Evolutionary conservation across 2,329 filamentous ascomycete genomes (phyloP).

Genomic region (Claviceps maximensis): DNA sequence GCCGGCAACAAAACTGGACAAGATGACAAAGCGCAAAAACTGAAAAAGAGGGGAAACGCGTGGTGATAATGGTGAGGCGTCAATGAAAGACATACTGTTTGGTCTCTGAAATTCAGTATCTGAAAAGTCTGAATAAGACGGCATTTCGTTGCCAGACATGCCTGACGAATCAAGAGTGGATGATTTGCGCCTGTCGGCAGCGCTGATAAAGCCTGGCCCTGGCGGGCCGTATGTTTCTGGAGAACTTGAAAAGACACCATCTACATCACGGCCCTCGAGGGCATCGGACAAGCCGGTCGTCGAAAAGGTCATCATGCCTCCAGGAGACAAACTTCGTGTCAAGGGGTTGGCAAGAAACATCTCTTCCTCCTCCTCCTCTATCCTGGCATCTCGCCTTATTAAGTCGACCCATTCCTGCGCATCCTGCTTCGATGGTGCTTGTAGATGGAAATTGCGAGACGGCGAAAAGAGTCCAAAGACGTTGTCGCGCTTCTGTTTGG

Average conservation of each 20-base stretch:
- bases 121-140: conserved; percentile 78
- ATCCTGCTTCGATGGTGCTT: conserved; percentile 59
- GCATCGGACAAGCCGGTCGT: conserved; percentile 4
- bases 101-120: conserved; percentile 44
- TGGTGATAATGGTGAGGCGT: not conserved
- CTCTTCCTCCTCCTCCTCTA: conserved; percentile 81
- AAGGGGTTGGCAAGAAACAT: conserved; percentile 59
- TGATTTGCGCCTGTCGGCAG: conserved; percentile 38
- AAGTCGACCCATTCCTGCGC: conserved; percentile 76
- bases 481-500: conserved; percentile 73
- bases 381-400: conserved; percentile 66
- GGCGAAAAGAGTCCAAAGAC: conserved; percentile 90
- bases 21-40: not conserved
- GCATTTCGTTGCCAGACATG: conserved; percentile 50
- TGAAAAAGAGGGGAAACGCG: not conserved
- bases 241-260: conserved; percentile 42
- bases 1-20: not conserved
- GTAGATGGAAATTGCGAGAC: conserved; percentile 81
- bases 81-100: conserved; percentile 19
- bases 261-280: conserved; percentile 20
- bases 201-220: conserved; percentile 19
- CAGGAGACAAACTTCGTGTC: conserved; percentile 32
- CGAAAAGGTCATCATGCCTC: conserved; percentile 2
- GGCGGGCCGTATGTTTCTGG: conserved; percentile 38
- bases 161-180: conserved; percentile 53